phyloP scores from a whole-genome alignment of 2,329 filamentous ascomycete species.

The Alternaria angustiovoidea region DNA sequence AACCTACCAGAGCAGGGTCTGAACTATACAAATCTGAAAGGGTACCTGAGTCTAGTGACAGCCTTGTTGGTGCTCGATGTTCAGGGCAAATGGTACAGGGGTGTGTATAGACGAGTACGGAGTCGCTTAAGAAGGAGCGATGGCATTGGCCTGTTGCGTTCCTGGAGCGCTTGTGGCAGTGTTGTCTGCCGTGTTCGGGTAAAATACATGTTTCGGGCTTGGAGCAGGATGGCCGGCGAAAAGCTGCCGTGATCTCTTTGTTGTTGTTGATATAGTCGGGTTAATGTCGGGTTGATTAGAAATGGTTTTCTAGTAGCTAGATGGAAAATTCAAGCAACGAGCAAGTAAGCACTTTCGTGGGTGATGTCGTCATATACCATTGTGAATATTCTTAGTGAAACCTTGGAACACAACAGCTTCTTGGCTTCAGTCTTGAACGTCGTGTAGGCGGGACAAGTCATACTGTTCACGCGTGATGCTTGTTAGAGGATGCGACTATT shows the following conservation, averaged over 20 bases:
- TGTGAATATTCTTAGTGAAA: neutral
- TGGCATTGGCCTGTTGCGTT: neutral
- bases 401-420: neutral
- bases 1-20: constrained; percentile 5
- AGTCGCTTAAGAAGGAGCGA: constrained; percentile 2
- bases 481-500: neutral
- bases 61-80: constrained; percentile 19
- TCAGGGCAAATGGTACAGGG: constrained; percentile 30
- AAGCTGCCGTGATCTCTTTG: neutral
- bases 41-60: constrained; percentile 1
- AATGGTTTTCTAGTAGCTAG: neutral
- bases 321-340: neutral
- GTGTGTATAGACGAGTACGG: constrained; percentile 9
- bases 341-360: neutral
- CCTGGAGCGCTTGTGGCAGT: neutral
- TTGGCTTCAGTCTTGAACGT: neutral
- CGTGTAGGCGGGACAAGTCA: neutral
- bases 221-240: neutral
- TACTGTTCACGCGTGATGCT: neutral
- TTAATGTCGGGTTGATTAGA: neutral
- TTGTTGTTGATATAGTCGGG: neutral
- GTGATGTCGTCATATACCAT: neutral
- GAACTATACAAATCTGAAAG: neutral
- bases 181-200: neutral
- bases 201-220: constrained; percentile 1